A percentile compares a stretch with the other conserved stretches of the same genome.
Conservation (phyloP, 805 yeast genomes). For the Saccharomycopsis javanensis region DNA sequence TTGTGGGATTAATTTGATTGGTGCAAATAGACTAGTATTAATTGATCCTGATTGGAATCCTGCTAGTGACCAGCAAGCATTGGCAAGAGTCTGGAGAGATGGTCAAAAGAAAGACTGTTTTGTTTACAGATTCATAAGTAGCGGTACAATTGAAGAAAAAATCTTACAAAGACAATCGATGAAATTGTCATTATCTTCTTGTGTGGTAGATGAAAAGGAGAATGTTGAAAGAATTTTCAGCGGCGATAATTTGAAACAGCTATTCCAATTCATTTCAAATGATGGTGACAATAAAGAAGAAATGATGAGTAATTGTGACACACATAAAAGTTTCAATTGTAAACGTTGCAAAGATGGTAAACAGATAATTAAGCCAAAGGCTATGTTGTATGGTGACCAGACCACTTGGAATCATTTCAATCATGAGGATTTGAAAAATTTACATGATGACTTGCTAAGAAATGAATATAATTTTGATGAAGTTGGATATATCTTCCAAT, state of each 20-base stretch:
- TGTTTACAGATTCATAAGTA: conserved; percentile 84
- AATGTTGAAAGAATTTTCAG: conserved; percentile 91
- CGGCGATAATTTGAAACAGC: conserved; percentile 63
- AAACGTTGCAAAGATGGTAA: conserved; percentile 60
- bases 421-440: conserved; percentile 46
- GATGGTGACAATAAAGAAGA: neutral
- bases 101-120: conserved; percentile 97
- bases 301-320: conserved; percentile 57
- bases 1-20: conserved; percentile 94
- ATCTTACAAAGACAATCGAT: conserved; percentile 92
- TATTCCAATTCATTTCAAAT: conserved; percentile 59
- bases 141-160: conserved; percentile 94
- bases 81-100: conserved; percentile 98
- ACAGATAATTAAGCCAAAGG: conserved; percentile 59
- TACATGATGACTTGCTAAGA: conserved; percentile 68
- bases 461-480: conserved; percentile 64
- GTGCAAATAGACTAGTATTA: conserved; percentile 83
- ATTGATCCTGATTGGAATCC: conserved; percentile 98
- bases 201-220: conserved; percentile 94
- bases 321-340: conserved; percentile 88
- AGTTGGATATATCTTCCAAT: conserved; percentile 84
- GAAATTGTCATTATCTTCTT: conserved; percentile 85
- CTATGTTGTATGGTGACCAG: conserved; percentile 95
- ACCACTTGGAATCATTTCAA: conserved; percentile 94
- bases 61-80: conserved; percentile 95